These are phyloP conservation scores for Xenoacremonium recifei DNA, from an alignment of 2,329 filamentous ascomycete species.

Conservation along the genomic window DNA sequence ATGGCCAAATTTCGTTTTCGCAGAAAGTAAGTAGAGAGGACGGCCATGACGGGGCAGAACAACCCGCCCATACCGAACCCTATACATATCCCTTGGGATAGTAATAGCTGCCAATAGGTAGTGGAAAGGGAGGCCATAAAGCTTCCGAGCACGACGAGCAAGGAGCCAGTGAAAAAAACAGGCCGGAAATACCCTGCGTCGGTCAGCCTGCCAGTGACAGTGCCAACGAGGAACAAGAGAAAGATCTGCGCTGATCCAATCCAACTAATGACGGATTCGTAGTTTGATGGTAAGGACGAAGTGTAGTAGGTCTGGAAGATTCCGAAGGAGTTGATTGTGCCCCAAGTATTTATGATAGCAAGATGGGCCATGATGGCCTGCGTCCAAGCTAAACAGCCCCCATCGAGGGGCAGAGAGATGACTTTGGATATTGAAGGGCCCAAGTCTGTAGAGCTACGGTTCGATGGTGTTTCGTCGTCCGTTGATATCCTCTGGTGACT, in stretches of 20 bases:
- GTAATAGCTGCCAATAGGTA: slow-evolving; percentile 38
- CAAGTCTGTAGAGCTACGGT: too few relatives aligned
- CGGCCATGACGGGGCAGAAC: slow-evolving; percentile 29
- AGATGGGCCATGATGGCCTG: too few relatives aligned
- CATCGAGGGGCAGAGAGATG: too few relatives aligned
- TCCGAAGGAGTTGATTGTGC: too few relatives aligned
- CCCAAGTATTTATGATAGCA: too few relatives aligned
- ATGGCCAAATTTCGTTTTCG: slow-evolving; percentile 20
- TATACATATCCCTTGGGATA: slow-evolving; percentile 32
- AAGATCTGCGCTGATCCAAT: slow-evolving; percentile 38
- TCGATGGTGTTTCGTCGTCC: too few relatives aligned
- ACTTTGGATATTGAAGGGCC: too few relatives aligned
- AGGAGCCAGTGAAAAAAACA: slow-evolving; percentile 30
- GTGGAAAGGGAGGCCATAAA: slow-evolving; percentile 43
- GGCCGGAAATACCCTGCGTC: slow-evolving; percentile 37
- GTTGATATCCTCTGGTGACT: too few relatives aligned
- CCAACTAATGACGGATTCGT: slow-evolving; percentile 40
- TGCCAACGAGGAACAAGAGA: slow-evolving; percentile 36
- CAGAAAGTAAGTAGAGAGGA: slow-evolving; percentile 38
- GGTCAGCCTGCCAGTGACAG: slow-evolving; percentile 35
- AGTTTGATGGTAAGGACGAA: too few relatives aligned
- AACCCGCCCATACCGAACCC: slow-evolving; percentile 30
- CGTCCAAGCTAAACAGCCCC: too few relatives aligned
- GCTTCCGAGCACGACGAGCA: slow-evolving; percentile 34
- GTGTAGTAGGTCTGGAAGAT: too few relatives aligned